Evolutionary conservation across 2,329 filamentous ascomycete genomes (phyloP), one percentile per base, ranked within the genome.

Genomic region (Chrysosporium queenslandicum): DNA sequence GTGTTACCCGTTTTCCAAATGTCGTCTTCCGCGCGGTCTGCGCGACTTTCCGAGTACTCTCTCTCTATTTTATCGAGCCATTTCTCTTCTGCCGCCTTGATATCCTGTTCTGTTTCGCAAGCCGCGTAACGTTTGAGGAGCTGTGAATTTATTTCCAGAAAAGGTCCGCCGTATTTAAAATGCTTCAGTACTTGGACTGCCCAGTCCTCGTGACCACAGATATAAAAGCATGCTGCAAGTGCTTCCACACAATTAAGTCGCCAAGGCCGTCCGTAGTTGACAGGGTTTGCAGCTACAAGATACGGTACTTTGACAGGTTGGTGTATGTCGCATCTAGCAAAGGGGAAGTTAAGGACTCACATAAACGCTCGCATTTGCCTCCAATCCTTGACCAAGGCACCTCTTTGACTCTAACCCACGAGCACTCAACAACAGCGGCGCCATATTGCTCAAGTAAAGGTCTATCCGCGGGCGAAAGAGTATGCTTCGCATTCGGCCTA

Each of bases 181-280:
- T 87, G 85, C 58, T 80, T 80, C 25, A 98, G 71, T 1, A 94
- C 81, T 57, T 87, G 80, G 64, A 85, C 81, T 0, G 92, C 91
- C 92, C 92, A 98, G 47, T 96, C 91, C 5, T 79, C 68, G 63
- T 92, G 87, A 3, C 92, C 88, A 61, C 91, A 97, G 58, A 98
- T 98, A 63, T 80, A 87, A 64, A 94, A 98, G 20, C 87, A 87
- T 2, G 92, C 91, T 0, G 89, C 92, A 43, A 98, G 75, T 3
- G 92, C 92, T 73, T 98, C 92, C 27, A 89, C 92, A 62, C 92
- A 98, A 69, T 98, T 98, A 57, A 98, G 69, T 51, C 90, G 78
- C 87, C 90, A 96, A 4, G 92, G 92, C 64, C 87, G 87, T 55
- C 92, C 92, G 71, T 98, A 98, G 72, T 98, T 98, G 64, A 96